Evolutionary conservation across 2,329 filamentous ascomycete genomes (phyloP).

Genomic region (Beauveria pseudobassiana): DNA sequence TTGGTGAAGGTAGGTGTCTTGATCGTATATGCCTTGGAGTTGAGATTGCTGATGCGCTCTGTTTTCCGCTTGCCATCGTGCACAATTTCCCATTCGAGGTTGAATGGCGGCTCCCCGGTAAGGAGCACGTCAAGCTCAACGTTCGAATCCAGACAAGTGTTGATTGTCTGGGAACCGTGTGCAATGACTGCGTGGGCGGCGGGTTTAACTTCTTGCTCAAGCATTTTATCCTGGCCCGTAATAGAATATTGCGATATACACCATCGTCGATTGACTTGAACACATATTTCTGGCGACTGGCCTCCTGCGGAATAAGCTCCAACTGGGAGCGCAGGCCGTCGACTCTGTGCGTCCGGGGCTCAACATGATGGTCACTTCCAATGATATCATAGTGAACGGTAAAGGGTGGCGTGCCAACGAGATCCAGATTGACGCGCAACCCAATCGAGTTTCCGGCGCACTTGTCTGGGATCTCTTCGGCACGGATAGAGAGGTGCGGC

Average conservation of each 20-base stretch:
- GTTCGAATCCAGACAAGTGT: constrained; percentile 75
- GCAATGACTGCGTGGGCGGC: constrained; percentile 73
- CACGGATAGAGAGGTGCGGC: constrained; percentile 65
- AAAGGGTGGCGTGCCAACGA: constrained; percentile 91
- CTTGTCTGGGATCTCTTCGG: constrained; percentile 84
- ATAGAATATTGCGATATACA: constrained; percentile 66
- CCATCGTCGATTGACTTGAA: constrained; percentile 76
- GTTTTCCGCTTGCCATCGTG: constrained; percentile 80
- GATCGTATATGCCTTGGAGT: constrained; percentile 58
- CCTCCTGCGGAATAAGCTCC: constrained; percentile 71
- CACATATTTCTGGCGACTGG: constrained; percentile 79
- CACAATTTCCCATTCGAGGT: constrained; percentile 84
- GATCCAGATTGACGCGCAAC: constrained; percentile 77
- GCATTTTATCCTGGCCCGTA: constrained; percentile 49
- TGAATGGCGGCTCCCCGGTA: constrained; percentile 79
- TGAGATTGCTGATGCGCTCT: constrained; percentile 56
- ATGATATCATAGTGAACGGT: constrained; percentile 69
- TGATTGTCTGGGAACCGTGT: constrained; percentile 44
- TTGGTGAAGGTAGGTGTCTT: constrained; percentile 65
- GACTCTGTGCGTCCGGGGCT: constrained; percentile 49
- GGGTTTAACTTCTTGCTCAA: constrained; percentile 90
- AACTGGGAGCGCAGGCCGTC: constrained; percentile 74
- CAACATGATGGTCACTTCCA: constrained; percentile 46
- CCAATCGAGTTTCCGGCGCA: constrained; percentile 93
- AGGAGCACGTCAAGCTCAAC: constrained; percentile 68